Evolutionary conservation across 2,329 filamentous ascomycete species (phyloP).

Genomic region (Colletotrichum liaoningense): DNA sequence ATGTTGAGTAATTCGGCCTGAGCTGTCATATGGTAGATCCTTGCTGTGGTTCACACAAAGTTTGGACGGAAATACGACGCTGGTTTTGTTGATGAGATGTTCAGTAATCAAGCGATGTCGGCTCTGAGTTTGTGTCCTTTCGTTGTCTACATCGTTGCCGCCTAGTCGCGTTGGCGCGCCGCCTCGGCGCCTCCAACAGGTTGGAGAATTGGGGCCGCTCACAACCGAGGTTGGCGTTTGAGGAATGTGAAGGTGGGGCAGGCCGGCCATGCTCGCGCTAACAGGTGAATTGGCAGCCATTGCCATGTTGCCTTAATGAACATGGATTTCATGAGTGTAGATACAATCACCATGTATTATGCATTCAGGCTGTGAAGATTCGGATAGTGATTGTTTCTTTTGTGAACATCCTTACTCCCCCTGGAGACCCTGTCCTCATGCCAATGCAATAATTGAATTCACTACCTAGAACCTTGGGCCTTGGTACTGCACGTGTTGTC

Average conservation of each 20-base stretch:
- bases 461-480: too few species aligned
- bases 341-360: background rate
- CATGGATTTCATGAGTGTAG: background rate
- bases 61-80: background rate
- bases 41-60: background rate
- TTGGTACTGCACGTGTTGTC: too few species aligned
- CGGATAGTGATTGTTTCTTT: too few species aligned
- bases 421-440: too few species aligned
- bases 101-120: conserved; percentile 10
- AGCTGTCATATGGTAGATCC: background rate
- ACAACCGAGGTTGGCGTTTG: conserved; percentile 25
- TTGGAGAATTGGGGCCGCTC: background rate
- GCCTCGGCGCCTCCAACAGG: background rate
- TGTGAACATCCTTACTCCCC: too few species aligned
- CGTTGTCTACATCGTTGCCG: background rate
- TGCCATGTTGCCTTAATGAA: background rate
- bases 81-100: background rate
- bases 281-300: background rate
- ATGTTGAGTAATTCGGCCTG: background rate
- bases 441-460: too few species aligned
- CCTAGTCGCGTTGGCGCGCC: background rate
- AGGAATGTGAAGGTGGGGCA: conserved; percentile 15
- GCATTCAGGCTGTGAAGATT: background rate
- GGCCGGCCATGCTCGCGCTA: too few species aligned
- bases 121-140: background rate